Conservation (phyloP, 2,329 filamentous ascomycete genomes). For the Ophiosphaerella narmari region DNA sequence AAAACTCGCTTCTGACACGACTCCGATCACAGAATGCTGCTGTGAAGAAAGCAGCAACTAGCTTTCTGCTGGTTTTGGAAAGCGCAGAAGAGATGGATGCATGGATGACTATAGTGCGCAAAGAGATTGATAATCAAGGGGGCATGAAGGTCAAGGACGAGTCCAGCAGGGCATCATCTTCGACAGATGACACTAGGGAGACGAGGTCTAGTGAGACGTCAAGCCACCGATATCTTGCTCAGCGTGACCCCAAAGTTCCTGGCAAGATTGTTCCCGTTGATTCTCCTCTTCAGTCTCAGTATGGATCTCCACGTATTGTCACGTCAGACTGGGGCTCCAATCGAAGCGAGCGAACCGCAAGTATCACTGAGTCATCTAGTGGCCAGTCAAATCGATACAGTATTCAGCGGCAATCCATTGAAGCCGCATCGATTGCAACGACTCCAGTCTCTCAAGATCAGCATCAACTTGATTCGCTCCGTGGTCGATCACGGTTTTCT, state of each 20-base stretch:
- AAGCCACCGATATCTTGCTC: slow-evolving; percentile 45
- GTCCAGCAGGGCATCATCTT: slow-evolving; percentile 32
- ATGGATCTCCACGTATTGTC: slow-evolving; percentile 35
- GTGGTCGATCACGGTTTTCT: slow-evolving; percentile 44
- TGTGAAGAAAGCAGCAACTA: slow-evolving; percentile 60
- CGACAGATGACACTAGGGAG: slow-evolving; percentile 28
- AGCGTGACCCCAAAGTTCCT: slow-evolving; percentile 39
- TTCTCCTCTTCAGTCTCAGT: slow-evolving; percentile 37
- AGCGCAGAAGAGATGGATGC: slow-evolving; percentile 74
- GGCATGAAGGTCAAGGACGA: slow-evolving; percentile 60
- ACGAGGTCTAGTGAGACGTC: slow-evolving; percentile 33
- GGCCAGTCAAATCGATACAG: slow-evolving; percentile 31
- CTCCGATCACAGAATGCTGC: slow-evolving; percentile 64
- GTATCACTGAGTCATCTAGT: slow-evolving; percentile 37
- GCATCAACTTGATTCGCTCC: slow-evolving; percentile 42
- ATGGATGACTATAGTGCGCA: slow-evolving; percentile 72
- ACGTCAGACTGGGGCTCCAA: slow-evolving; percentile 39
- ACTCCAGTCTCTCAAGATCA: slow-evolving; percentile 43
- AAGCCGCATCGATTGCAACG: slow-evolving; percentile 42
- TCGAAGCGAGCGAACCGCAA: slow-evolving; percentile 31
- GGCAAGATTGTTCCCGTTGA: slow-evolving; percentile 42
- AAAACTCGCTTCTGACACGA: slow-evolving; percentile 68
- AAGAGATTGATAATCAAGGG: slow-evolving; percentile 71
- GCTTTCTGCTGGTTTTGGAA: slow-evolving; percentile 74
- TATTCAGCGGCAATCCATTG: slow-evolving; percentile 38